Conservation (phyloP, 805 yeast species). For the Saccharomycopsis fodiens region DNA sequence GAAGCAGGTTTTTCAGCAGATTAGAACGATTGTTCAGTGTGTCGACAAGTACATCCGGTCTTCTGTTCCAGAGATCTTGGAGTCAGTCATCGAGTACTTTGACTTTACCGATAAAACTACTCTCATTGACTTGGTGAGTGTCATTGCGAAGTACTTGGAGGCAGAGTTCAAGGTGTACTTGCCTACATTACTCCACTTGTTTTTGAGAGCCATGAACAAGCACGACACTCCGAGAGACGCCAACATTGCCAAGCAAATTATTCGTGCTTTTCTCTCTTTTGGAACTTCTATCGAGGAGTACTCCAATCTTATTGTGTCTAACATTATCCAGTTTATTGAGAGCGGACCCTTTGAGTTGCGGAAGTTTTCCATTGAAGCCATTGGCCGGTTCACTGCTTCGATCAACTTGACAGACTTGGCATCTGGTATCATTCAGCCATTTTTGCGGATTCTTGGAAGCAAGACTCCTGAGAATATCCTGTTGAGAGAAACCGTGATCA, state of each 20-base stretch:
- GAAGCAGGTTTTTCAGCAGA: constrained; percentile 83
- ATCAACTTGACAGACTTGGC: constrained; percentile 81
- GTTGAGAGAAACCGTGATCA: constrained; percentile 57
- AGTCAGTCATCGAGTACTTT: constrained; percentile 69
- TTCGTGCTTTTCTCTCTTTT: constrained; percentile 77
- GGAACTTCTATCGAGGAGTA: constrained; percentile 87
- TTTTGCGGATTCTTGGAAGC: constrained; percentile 55
- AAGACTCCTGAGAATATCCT: constrained; percentile 41
- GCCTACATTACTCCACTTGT: constrained; percentile 67
- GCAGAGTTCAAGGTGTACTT: constrained; percentile 86
- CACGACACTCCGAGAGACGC: constrained; percentile 55
- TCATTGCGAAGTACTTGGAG: constrained; percentile 77
- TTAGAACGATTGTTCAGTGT: constrained; percentile 68
- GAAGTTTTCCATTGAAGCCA: constrained; percentile 68
- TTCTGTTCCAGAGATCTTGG: constrained; percentile 66
- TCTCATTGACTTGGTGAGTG: constrained; percentile 72
- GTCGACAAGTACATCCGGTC: constrained; percentile 90
- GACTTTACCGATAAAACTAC: constrained; percentile 59
- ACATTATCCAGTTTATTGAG: constrained; percentile 75
- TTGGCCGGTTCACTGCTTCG: constrained; percentile 71
- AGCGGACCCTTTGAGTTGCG: constrained; percentile 51
- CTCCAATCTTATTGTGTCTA: constrained; percentile 80
- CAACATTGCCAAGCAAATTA: constrained; percentile 60
- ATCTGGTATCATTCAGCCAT: constrained; percentile 81
- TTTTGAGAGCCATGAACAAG: constrained; percentile 69